A percentile compares a stretch with the other conserved stretches of the same genome.
Evolutionary conservation across 805 yeast genomes (phyloP).

Genomic region (Saturnispora besseyi): DNA sequence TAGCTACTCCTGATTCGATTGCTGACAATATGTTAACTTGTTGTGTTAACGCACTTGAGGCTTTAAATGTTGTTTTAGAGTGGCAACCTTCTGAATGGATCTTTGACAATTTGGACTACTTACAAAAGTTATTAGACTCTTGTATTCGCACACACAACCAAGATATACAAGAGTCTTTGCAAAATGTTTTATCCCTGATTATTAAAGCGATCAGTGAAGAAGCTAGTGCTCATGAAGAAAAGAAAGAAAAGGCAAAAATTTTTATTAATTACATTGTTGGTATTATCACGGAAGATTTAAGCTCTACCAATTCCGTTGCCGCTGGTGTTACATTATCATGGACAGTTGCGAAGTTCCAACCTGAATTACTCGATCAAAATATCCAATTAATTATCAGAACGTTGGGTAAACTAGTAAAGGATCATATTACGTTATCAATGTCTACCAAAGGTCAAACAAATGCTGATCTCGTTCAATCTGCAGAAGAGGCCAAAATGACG

Average conservation of each 20-base stretch:
- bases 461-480: slow-evolving; percentile 17
- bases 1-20: slow-evolving; percentile 67
- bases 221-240: slow-evolving; percentile 42
- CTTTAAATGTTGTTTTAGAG: slow-evolving; percentile 70
- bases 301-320: slow-evolving; percentile 63
- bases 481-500: slow-evolving; percentile 74
- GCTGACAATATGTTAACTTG: slow-evolving; percentile 64
- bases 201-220: slow-evolving; percentile 54
- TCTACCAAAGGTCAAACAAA: slow-evolving; percentile 28
- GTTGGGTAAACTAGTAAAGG: slow-evolving; percentile 81
- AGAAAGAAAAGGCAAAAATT: slow-evolving; percentile 31
- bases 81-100: slow-evolving; percentile 78
- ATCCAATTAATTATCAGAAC: slow-evolving; percentile 77
- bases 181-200: slow-evolving; percentile 62
- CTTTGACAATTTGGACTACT: slow-evolving; percentile 52
- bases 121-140: slow-evolving; percentile 70
- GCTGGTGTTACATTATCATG: slow-evolving; percentile 80
- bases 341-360: slow-evolving; percentile 70
- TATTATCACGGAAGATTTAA: slow-evolving; percentile 71
- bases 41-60: slow-evolving; percentile 86
- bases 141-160: slow-evolving; percentile 75
- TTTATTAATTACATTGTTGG: slow-evolving; percentile 54
- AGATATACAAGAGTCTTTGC: slow-evolving; percentile 78
- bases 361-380: slow-evolving; percentile 64
- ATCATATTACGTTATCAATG: slow-evolving; percentile 63